Percentiles rank a stretch among this genome's conserved stretches.
phyloP scores from a whole-genome alignment of 2,329 filamentous ascomycete genomes.

The Beauveria australis region DNA sequence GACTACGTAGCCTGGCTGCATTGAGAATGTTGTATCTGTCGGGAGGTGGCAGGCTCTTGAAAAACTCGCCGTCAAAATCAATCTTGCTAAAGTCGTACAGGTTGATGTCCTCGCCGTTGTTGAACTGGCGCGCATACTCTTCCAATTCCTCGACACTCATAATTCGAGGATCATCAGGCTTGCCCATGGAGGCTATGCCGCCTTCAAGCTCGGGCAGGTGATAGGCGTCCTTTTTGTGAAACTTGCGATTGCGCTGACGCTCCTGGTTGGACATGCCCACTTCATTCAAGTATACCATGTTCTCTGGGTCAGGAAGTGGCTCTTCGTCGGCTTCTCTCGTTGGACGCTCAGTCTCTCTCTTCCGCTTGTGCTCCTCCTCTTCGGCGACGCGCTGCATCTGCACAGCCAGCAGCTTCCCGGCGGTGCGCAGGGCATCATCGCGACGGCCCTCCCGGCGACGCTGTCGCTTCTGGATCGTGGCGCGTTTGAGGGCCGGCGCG shows the following conservation, averaged over 20 bases:
- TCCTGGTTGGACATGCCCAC: conserved; percentile 72
- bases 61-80: conserved; percentile 94
- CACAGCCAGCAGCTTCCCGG: conserved; percentile 81
- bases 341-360: conserved; percentile 34
- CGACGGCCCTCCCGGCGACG: conserved; percentile 75
- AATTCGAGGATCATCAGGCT: conserved; percentile 84
- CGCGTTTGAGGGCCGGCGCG: conserved; percentile 80
- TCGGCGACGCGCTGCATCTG: conserved; percentile 90
- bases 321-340: conserved; percentile 49
- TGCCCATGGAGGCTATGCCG: conserved; percentile 77
- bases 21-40: conserved; percentile 98
- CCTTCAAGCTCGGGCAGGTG: conserved; percentile 82
- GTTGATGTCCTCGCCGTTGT: conserved; percentile 83
- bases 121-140: conserved; percentile 86
- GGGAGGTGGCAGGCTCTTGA: conserved; percentile 77
- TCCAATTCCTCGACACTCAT: conserved; percentile 95
- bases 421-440: conserved; percentile 88
- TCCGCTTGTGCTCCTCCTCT: conserved; percentile 67
- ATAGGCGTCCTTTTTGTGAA: conserved; percentile 89
- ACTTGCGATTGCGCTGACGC: conserved; percentile 63
- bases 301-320: conserved; percentile 54
- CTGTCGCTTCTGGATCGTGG: conserved; percentile 77
- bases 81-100: conserved; percentile 98
- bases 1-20: conserved; percentile 77
- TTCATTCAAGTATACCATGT: conserved; percentile 88